These are phyloP conservation scores for Apiotrichum veenhuisii DNA, from an alignment of 1,284 basidiomycete genomes.

Conservation along the genomic window DNA sequence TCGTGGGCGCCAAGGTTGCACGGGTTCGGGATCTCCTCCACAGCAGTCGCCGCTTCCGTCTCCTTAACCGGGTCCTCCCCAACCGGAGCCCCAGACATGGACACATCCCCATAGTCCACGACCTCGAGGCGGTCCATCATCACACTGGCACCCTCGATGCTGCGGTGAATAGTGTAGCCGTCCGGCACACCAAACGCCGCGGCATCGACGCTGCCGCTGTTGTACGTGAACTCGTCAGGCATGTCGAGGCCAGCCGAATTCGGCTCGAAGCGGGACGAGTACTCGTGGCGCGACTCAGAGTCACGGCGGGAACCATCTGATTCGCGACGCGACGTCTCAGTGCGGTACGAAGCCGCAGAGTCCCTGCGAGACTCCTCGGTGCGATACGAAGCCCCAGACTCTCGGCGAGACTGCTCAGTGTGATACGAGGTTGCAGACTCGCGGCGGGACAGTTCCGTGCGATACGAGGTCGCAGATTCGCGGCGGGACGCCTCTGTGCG, in stretches of 20 bases:
- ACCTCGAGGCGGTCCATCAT: constrained; percentile 7
- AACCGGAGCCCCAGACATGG: neutral
- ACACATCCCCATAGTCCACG: constrained; percentile 5
- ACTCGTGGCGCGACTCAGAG: neutral
- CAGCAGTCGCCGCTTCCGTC: neutral
- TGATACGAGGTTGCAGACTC: neutral
- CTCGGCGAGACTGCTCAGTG: neutral
- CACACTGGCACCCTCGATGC: constrained; percentile 6
- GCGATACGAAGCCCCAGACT: neutral
- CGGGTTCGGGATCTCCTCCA: constrained; percentile 63
- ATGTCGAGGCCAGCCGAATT: constrained; percentile 5
- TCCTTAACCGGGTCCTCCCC: neutral
- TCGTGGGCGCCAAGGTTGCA: constrained; percentile 79
- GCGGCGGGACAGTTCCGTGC: neutral
- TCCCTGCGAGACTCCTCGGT: neutral
- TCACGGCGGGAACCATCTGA: neutral
- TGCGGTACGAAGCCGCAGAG: neutral
- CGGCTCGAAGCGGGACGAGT: neutral
- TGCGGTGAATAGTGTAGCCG: constrained; percentile 45
- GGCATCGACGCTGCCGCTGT: constrained; percentile 19
- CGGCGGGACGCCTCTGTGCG: neutral
- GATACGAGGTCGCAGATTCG: no score
- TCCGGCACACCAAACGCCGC: constrained; percentile 44
- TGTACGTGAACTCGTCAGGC: constrained; percentile 1
- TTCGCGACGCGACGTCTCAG: neutral